Evolutionary conservation across 2,329 filamentous ascomycete genomes (phyloP).

Genomic region (Hymenoscyphus albidus): DNA sequence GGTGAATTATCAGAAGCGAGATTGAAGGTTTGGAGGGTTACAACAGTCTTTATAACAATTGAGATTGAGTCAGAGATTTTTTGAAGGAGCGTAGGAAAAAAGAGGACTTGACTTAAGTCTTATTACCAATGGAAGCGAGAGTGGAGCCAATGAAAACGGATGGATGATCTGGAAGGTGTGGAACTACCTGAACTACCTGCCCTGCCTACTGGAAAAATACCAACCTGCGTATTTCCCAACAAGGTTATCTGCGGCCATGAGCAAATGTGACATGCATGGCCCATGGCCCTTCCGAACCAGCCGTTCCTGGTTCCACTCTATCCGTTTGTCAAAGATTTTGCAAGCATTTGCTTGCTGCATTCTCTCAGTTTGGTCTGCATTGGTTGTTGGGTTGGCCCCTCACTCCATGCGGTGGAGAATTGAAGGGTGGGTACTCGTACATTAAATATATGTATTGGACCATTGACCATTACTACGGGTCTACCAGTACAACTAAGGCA

Average conservation of each 20-base stretch:
- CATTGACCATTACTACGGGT: neutral
- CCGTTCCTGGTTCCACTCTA: slow-evolving; percentile 1
- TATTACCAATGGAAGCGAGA: neutral
- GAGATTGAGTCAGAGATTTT: slow-evolving; percentile 10
- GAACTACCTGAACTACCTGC: neutral
- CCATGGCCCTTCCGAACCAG: neutral
- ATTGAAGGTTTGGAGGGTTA: neutral
- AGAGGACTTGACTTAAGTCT: neutral
- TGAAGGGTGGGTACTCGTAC: neutral
- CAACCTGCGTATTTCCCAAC: neutral
- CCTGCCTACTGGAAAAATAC: neutral
- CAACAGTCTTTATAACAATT: slow-evolving; percentile 4
- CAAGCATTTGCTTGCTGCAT: slow-evolving; percentile 7
- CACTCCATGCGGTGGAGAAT: neutral
- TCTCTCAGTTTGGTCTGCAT: neutral
- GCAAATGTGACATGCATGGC: neutral
- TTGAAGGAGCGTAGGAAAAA: neutral
- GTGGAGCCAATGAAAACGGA: neutral
- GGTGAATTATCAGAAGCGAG: neutral
- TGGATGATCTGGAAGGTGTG: slow-evolving; percentile 3
- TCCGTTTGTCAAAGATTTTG: slow-evolving; percentile 7
- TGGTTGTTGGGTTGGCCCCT: neutral
- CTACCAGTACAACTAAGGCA: neutral
- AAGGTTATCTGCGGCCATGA: slow-evolving; percentile 4
- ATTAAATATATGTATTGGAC: neutral